Base-by-base conservation (phyloP, 2,329 filamentous ascomycete genomes). In the Arthrobotrys sphaeroides region DNA sequence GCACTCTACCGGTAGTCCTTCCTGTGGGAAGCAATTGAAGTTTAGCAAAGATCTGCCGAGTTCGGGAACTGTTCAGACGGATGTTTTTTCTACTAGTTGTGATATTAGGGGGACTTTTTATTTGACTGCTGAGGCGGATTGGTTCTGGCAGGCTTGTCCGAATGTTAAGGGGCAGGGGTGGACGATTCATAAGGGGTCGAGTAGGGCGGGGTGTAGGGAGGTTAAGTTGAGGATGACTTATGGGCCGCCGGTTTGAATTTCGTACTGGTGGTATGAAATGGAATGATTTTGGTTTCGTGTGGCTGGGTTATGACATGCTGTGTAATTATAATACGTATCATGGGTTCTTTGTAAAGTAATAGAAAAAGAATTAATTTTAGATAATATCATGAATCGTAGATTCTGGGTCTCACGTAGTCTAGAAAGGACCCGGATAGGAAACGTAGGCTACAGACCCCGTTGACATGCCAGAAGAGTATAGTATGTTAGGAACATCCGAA, bases 191-290 rank as follows among this genome's bases (percentile, higher is more conserved):
- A 36, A 36, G 42, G 57, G 43, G 12, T 18, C 70, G 13, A 43
- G 4, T 28, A 53, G 33, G 72, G 57, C 42, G 18, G 64, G 38
- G 1, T 75, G 72, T 60, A 62, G 64, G 31, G 64, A 69, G 59
- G 72, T 75, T 31, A 69, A 60, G 47, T 51, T 75, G 57, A 75
- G 24, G 57, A 75, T 75, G 72, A 65, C 18, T 31, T 75, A 75
- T 47, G 72, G 72, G n/a, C 72, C 72, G 6, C 72, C 72, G 10
- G 40, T 47, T 68, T 74, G 59, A 36, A 28, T 9, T 13, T 1
- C 5, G 12, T 6, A 1, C 9, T 28, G 49, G 31, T 33, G 40
- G 4, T 43, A 28, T 13, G 31, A 13, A 10, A 7, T 28, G 22
- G 20, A 12, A 26, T 16, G 16, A 20, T 49, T 49, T 5, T 49